Base-by-base conservation (phyloP, 345 rosid genomes). In the Mangifera indica region DNA sequence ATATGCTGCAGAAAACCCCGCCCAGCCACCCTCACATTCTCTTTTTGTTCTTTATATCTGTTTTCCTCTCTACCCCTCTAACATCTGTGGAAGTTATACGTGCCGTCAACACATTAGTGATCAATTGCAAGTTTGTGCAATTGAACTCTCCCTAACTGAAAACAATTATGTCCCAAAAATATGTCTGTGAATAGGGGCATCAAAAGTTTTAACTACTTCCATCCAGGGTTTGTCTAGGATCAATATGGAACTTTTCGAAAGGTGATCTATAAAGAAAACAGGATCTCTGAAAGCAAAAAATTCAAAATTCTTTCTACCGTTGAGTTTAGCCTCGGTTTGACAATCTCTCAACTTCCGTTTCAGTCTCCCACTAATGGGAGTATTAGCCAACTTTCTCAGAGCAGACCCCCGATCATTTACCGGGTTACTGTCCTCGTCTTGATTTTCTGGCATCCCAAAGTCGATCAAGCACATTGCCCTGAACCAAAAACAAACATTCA, bases 401-500 rank as follows among this genome's bases (percentile, higher is more conserved):
- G 75, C 77, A n/a, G 90, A 78, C 22, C 72, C 80, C 62, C 62
- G 76, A 65, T 84, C 81, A 52, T 83, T 85, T 75, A 73, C 84
- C 73, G 83, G 64, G 20, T 82, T 88, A 9, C n/a, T 69, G 4
- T 85, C 90, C 62, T 86, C 94, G 9, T 79, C 90, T 79, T 78
- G 86, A 72, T 89, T 90, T 67, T 87, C 87, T 4, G 93, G 90
- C 86, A 80, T 81, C 59, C 93, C 94, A 71, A 91, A 88, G 84
- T 90, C 92, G 0, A 94, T 88, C 72, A 81, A 78, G 72, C 98
- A 94, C 90, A 85, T 94, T 13, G 98, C 96, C 89, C 98, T 94
- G 72, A 66, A 85, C 26, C 75, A 75, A 15, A 68, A 69, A 24
- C n/a, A 40, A 25, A 10, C 42, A 67, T 18, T 34, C 70, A 26